These are phyloP conservation scores for Nasturtium officinale DNA, from an alignment of 345 rosid species.

Conservation along the genomic window DNA sequence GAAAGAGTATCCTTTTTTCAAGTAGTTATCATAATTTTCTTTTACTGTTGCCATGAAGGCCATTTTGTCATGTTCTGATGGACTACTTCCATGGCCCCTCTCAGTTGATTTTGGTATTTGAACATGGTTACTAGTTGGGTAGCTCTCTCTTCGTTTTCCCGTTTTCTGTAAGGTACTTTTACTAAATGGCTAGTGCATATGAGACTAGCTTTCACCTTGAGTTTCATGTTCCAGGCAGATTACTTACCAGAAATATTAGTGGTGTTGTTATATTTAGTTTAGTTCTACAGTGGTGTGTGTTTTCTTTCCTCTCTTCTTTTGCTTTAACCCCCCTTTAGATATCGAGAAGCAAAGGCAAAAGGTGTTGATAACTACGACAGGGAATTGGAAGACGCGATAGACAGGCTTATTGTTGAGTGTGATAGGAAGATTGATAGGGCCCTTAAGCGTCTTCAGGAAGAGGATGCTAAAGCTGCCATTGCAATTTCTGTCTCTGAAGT, in stretches of 20 bases:
- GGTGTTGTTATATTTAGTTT: not conserved
- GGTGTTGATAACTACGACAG: constrained; percentile 84
- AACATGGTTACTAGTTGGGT: not conserved
- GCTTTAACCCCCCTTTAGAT: constrained; percentile 58
- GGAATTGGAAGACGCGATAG: constrained; percentile 96
- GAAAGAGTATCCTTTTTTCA: constrained; percentile 75
- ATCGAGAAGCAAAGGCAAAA: constrained; percentile 83
- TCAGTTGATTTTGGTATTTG: not conserved
- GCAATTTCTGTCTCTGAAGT: constrained; percentile 97
- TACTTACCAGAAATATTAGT: not conserved
- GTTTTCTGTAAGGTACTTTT: not conserved
- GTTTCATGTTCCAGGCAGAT: not conserved
- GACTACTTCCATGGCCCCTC: no score
- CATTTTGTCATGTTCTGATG: no score
- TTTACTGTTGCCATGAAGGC: no score
- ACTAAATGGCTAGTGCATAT: constrained; percentile 2
- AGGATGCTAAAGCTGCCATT: constrained; percentile 98
- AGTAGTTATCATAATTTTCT: not conserved
- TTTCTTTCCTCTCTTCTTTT: constrained; percentile 22
- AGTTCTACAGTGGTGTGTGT: not conserved
- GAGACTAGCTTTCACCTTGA: not conserved
- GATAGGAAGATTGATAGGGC: constrained; percentile 97
- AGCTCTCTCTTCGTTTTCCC: not conserved
- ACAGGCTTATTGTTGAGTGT: constrained; percentile 93
- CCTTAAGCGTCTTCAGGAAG: constrained; percentile 96